Base-by-base conservation (phyloP, 257 asterid genomes). In the Solanum ahanhuiri region DNA sequence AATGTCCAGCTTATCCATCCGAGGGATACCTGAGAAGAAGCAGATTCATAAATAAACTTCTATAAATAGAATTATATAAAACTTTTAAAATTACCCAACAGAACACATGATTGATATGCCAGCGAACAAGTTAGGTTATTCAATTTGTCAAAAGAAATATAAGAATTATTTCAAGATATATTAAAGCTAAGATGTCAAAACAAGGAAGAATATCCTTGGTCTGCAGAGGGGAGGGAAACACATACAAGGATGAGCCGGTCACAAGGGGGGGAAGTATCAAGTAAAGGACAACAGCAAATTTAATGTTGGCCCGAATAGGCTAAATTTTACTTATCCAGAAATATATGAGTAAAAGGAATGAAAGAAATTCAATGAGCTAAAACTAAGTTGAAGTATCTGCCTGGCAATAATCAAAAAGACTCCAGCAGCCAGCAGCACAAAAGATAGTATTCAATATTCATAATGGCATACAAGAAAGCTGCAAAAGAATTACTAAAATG, bases 1-100 rank as follows among this genome's bases (percentile, higher is more conserved):
- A 85, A 97, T 95, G 89, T 97, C 99, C 89, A 97, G 95, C 92
- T 95, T 97, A 90, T 90, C 93, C 71, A 97, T 93, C 90, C 92
- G 91, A 85, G 99, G 99, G 88, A 90, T 83, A 58, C 99, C 99
- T 97, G 93, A 89, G 91, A 84, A 79, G n/a, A 83, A 45, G 37
- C 39, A 54, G 7, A 88, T 67, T 64, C 73, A 30, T 23, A 33
- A 88, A 73, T 76, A 33, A 81, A 35, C 81, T n/a, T 15, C 28
- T 30, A 48, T 25, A 45, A 48, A 48, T 48, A n/a, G 30, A 48
- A 45, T 9, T 28, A 48, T 81, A 48, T 9, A n/a, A 10, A 81
- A 81, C 67, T 28, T 18, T 5, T 28, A 28, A 51, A 79, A 48
- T 81, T 48, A 81, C 67, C 84, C 43, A 17, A 81, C 5, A 20